A percentile compares a stretch with the other conserved stretches of the same genome.
phyloP scores from a whole-genome alignment of 129 eudicot genomes.

The Mikania micrantha region DNA sequence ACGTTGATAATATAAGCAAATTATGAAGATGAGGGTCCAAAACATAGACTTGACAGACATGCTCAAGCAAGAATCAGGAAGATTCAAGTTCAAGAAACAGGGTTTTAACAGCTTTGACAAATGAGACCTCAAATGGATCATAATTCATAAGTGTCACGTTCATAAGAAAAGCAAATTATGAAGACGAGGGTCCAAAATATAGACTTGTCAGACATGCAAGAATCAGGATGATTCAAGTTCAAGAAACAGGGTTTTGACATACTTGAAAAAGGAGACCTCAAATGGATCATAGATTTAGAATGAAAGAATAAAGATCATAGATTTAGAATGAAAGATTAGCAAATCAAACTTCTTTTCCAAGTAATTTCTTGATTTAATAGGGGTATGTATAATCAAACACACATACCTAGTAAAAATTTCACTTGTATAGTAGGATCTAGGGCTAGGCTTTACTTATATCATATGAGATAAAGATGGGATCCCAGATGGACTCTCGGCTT shows the following conservation, averaged over 20 bases:
- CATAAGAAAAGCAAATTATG: too few species aligned
- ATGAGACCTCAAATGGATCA: neutral
- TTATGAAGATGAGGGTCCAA: neutral
- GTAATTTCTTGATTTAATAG: neutral
- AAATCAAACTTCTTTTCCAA: neutral
- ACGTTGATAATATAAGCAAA: neutral
- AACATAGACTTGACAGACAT: neutral
- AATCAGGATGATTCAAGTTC: too few species aligned
- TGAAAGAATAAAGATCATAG: too few species aligned
- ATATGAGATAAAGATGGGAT: too few species aligned
- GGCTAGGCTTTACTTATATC: too few species aligned
- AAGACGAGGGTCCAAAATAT: too few species aligned
- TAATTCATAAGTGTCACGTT: too few species aligned
- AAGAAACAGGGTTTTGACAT: neutral
- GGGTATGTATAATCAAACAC: neutral
- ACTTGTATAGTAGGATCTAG: too few species aligned
- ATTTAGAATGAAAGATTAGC: neutral
- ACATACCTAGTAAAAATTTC: too few species aligned
- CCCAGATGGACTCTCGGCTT: too few species aligned
- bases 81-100: neutral
- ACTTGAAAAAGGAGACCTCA: neutral
- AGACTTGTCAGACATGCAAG: too few species aligned
- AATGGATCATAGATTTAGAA: too few species aligned
- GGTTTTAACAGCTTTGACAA: neutral
- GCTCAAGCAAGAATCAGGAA: neutral